Evolutionary conservation across 164 flowering plant species (phyloP).

Genomic region (Taxillus chinensis): DNA sequence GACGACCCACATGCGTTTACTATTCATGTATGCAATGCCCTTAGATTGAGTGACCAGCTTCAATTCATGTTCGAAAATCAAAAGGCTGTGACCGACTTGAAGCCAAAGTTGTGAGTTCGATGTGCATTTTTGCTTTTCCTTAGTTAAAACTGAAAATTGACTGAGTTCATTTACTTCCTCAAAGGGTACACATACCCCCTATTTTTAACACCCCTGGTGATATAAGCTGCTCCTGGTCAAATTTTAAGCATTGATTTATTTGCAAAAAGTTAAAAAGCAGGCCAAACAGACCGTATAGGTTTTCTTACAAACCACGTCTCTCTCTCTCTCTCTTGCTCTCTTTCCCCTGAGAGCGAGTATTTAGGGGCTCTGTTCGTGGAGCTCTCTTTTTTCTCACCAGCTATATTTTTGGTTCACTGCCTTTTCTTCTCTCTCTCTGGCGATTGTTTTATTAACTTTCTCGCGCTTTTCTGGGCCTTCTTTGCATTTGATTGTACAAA

Average conservation of each 20-base stretch:
- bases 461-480: not conserved
- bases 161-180: too few relatives aligned
- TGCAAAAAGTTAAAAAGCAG: constrained; percentile 8
- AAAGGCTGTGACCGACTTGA: too few relatives aligned
- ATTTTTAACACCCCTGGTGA: too few relatives aligned
- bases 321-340: not conserved
- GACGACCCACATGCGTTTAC: too few relatives aligned
- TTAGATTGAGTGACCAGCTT: too few relatives aligned
- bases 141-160: too few relatives aligned
- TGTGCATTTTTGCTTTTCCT: too few relatives aligned
- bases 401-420: constrained; percentile 13
- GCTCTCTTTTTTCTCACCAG: constrained; percentile 18
- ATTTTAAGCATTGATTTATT: not conserved
- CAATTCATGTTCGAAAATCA: too few relatives aligned
- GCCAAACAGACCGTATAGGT: constrained; percentile 20
- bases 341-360: constrained; percentile 27
- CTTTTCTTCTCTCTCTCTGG: constrained; percentile 12
- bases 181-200: too few relatives aligned
- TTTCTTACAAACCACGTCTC: constrained; percentile 53
- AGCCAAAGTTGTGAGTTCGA: too few relatives aligned
- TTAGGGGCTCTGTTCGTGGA: constrained; percentile 24
- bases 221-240: not conserved
- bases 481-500: too few relatives aligned
- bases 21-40: too few relatives aligned
- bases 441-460: not conserved